phyloP scores from a whole-genome alignment of 768 basidiomycete genomes.

The Rhodotorula taiwanensis region DNA sequence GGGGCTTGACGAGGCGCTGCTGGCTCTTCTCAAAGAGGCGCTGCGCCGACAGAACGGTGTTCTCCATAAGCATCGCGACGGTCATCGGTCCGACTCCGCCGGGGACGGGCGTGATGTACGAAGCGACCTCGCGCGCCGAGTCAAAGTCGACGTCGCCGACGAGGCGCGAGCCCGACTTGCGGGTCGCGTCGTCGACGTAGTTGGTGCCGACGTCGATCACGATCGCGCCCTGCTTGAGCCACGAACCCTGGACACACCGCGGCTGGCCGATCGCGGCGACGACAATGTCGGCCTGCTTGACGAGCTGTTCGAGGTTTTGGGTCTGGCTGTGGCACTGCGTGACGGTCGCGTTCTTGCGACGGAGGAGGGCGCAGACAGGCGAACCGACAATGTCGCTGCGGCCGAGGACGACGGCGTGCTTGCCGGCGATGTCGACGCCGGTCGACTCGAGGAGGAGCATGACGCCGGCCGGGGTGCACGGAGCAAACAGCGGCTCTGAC shows the following conservation, averaged over 20 bases:
- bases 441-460: slow-evolving; percentile 84
- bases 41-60: slow-evolving; percentile 77
- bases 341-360: slow-evolving; percentile 86
- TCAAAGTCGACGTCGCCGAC: slow-evolving; percentile 91
- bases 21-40: slow-evolving; percentile 64
- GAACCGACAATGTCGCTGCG: slow-evolving; percentile 97
- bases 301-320: slow-evolving; percentile 68
- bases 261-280: slow-evolving; percentile 95
- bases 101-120: slow-evolving; percentile 92
- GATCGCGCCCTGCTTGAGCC: slow-evolving; percentile 90
- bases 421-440: slow-evolving; percentile 66
- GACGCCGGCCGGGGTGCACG: slow-evolving; percentile 91
- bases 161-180: slow-evolving; percentile 89
- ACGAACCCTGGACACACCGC: slow-evolving; percentile 80
- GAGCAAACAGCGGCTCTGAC: slow-evolving; percentile 77
- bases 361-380: slow-evolving; percentile 83
- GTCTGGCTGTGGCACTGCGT: slow-evolving; percentile 95
- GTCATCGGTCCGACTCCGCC: slow-evolving; percentile 99
- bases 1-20: slow-evolving; percentile 62
- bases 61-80: slow-evolving; percentile 94
- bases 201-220: slow-evolving; percentile 99
- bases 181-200: slow-evolving; percentile 79
- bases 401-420: slow-evolving; percentile 84
- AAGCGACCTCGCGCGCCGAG: slow-evolving; percentile 68
- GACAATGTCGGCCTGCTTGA: slow-evolving; percentile 80